Percentiles rank a stretch among this genome's conserved stretches.
phyloP scores from a whole-genome alignment of 2,329 filamentous ascomycete species.

The Arthrinium puccinioides region DNA sequence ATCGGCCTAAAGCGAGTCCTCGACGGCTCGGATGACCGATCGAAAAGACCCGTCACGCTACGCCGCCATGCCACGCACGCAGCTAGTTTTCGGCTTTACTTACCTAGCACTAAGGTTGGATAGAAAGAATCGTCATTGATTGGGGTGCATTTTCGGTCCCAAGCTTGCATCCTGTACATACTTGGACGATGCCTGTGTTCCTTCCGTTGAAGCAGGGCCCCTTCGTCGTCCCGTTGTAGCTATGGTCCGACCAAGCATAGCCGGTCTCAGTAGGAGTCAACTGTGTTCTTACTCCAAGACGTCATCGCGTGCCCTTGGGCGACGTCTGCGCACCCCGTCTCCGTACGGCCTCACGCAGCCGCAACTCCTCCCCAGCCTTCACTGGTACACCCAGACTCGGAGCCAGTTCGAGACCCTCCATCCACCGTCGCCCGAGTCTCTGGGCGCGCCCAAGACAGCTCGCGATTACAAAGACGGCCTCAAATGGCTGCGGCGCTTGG shows the following conservation, averaged over 20 bases:
- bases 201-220: too few species aligned
- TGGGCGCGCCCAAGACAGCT: conserved; percentile 64
- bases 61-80: too few species aligned
- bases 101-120: too few species aligned
- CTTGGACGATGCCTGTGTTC: too few species aligned
- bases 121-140: too few species aligned
- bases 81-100: too few species aligned
- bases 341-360: conserved; percentile 3
- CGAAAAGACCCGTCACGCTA: too few species aligned
- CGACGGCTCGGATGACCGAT: too few species aligned
- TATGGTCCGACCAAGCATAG: conserved; percentile 19
- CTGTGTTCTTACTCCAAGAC: conserved; percentile 3
- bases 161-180: too few species aligned
- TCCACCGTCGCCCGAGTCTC: conserved; percentile 70
- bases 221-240: neutral
- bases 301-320: conserved; percentile 4
- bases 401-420: conserved; percentile 56
- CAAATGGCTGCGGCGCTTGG: conserved; percentile 70
- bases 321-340: neutral
- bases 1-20: too few species aligned
- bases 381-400: conserved; percentile 17
- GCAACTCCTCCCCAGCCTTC: conserved; percentile 7
- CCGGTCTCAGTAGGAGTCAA: conserved; percentile 12
- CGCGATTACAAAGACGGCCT: conserved; percentile 64
- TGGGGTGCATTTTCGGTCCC: too few species aligned